Base-by-base conservation (phyloP, 1,284 basidiomycete species). In the Rhodotorula sp. region DNA sequence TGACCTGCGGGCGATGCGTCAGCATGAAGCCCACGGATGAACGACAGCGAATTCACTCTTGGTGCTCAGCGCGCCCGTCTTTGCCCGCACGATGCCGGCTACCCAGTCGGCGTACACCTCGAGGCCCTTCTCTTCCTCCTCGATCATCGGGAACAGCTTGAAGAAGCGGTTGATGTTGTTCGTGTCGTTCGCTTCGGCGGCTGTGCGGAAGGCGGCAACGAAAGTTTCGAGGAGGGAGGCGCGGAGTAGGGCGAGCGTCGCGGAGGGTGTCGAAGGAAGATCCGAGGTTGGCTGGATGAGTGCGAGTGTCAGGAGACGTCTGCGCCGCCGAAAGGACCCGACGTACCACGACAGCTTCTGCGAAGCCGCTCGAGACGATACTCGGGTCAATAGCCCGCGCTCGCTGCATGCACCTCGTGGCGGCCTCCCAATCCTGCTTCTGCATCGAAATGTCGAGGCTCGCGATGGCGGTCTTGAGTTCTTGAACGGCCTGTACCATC, bases 131-230 rank as follows among this genome's bases (percentile, higher is more conserved):
- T 85, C 83, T 79, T 84, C 82, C 59, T 84, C 84, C 8, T 93
- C 92, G 61, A 99, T 92, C 1, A 89, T 88, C 3, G 96, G 95
- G 81, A 99, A 98, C 2, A 99, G 84, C 79, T 96, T 94, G 85
- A 99, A 98, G 82, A 92, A 99, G 10, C 94, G 87, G 74, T 89
- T 94, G 2, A 93, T 96, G 22, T 90, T 89, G 30, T 70, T 76
- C 39, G 92, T 90, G 81, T 94, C 92, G 55, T 89, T 86, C 10
- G 86, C 85, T 13, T 84, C 85, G 2, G 92, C 91, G 6, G 91
- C 91, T 70, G 88, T 85, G 60, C 87, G 84, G 77, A 99, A 99
- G 62, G 90, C 87, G 17, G 82, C 83, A 27, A 85, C 85, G 80
- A 98, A 98, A 48, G 90, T 87, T 10, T 84, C 81, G 20, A 99